These are phyloP conservation scores for Clathrus columnatus DNA, from an alignment of 768 basidiomycete genomes.

Conservation along the genomic window DNA sequence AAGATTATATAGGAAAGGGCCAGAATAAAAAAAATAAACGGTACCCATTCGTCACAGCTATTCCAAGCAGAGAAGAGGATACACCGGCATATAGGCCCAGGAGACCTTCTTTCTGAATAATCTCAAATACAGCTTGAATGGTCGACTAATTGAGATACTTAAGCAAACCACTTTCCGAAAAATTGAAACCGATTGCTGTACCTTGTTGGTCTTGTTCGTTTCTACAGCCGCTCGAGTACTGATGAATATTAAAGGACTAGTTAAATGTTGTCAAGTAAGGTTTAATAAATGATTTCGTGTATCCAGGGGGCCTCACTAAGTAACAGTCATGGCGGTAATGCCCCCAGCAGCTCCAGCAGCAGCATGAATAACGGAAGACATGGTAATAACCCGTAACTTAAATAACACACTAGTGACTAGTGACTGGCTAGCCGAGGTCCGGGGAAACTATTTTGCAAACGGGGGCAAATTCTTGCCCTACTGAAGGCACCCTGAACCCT, in stretches of 20 bases:
- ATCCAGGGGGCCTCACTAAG: no score
- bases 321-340: constrained; percentile 82
- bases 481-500: no score
- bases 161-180: background rate
- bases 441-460: no score
- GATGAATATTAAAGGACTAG: constrained; percentile 82
- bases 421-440: no score
- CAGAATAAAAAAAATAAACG: constrained; percentile 15
- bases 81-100: constrained; percentile 83
- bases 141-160: constrained; percentile 38
- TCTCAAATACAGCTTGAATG: constrained; percentile 60
- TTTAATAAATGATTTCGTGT: no score
- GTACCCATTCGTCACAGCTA: constrained; percentile 89
- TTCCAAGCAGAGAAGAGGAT: constrained; percentile 75
- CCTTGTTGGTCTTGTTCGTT: constrained; percentile 71
- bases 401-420: no score
- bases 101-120: constrained; percentile 77
- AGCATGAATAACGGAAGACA: constrained; percentile 65
- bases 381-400: no score
- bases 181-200: constrained; percentile 20
- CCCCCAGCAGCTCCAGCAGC: constrained; percentile 87
- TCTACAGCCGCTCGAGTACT: constrained; percentile 92
- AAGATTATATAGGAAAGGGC: background rate
- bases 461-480: no score
- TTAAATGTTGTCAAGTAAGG: no score